These are phyloP conservation scores for Blastobotrys apis DNA, from an alignment of 1,139 yeast species.

Conservation along the genomic window DNA sequence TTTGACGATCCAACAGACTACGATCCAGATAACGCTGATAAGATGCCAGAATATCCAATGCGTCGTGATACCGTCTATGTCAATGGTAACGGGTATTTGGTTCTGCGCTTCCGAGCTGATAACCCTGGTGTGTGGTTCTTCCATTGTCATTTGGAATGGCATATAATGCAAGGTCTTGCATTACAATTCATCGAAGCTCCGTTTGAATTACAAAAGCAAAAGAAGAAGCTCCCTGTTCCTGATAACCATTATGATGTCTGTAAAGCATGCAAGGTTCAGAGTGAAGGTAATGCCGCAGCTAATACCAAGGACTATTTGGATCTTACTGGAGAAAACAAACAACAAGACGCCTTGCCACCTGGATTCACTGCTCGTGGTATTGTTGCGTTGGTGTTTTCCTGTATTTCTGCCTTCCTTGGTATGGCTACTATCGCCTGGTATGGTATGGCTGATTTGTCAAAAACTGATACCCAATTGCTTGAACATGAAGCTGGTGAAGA, in stretches of 20 bases:
- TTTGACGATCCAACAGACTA: constrained; percentile 46
- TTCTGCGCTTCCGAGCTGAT: constrained; percentile 63
- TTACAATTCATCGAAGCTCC: constrained; percentile 76
- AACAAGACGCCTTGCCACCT: constrained; percentile 58
- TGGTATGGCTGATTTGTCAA: constrained; percentile 63
- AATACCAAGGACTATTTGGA: constrained; percentile 58
- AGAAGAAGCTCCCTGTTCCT: constrained; percentile 46
- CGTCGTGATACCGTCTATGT: constrained; percentile 65
- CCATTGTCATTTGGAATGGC: constrained; percentile 97
- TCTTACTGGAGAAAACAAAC: constrained; percentile 68
- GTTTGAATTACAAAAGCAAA: constrained; percentile 44
- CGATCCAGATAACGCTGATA: constrained; percentile 47
- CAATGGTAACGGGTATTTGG: constrained; percentile 63
- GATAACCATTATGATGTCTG: constrained; percentile 60
- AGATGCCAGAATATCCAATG: constrained; percentile 60
- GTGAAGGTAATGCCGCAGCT: constrained; percentile 83
- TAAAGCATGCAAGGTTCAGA: constrained; percentile 45
- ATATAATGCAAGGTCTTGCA: constrained; percentile 82
- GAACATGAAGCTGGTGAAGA: constrained; percentile 22
- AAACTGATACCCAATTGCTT: constrained; percentile 23
- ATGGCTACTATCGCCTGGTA: constrained; percentile 69
- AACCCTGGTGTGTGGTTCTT: constrained; percentile 92
- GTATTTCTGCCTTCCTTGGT: constrained; percentile 76
- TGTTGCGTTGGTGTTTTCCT: constrained; percentile 78
- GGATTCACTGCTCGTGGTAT: constrained; percentile 92